Evolutionary conservation across 176 grass and related monocot species (phyloP).

Genomic region (sorghum (Sorghum bicolor)): DNA sequence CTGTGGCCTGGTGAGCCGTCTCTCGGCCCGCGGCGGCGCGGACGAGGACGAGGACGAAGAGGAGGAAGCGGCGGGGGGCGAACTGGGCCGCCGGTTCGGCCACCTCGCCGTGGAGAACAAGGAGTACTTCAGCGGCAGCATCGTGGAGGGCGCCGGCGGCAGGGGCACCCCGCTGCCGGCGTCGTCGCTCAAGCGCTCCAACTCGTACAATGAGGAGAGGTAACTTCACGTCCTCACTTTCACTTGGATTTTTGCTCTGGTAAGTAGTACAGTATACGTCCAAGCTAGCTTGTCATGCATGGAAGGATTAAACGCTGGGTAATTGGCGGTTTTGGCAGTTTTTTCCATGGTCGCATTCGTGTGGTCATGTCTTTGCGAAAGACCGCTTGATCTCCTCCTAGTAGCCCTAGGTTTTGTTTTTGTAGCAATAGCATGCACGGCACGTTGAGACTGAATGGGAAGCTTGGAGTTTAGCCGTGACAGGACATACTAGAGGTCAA

Average conservation of each 20-base stretch:
- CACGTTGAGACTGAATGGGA: background rate
- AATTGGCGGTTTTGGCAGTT: background rate
- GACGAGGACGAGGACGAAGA: conserved; percentile 38
- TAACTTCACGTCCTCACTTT: background rate
- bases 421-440: background rate
- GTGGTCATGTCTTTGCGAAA: background rate
- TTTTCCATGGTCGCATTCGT: background rate
- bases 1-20: conserved; percentile 68
- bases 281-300: background rate
- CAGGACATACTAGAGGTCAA: background rate
- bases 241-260: background rate
- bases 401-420: no score
- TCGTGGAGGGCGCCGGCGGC: conserved; percentile 58
- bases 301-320: background rate
- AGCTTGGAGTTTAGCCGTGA: conserved; percentile 21
- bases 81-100: conserved; percentile 47
- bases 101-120: conserved; percentile 58
- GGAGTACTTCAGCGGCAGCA: conserved; percentile 98
- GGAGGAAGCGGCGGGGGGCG: background rate
- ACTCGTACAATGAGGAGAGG: conserved; percentile 95
- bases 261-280: no score
- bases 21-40: conserved; percentile 35
- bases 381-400: no score
- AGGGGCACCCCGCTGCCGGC: conserved; percentile 37
- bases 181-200: conserved; percentile 71